Percentiles rank a stretch among this genome's conserved stretches.
Conservation (phyloP, 108 stramenopile genomes). For the Cyclotella kingstonii region DNA sequence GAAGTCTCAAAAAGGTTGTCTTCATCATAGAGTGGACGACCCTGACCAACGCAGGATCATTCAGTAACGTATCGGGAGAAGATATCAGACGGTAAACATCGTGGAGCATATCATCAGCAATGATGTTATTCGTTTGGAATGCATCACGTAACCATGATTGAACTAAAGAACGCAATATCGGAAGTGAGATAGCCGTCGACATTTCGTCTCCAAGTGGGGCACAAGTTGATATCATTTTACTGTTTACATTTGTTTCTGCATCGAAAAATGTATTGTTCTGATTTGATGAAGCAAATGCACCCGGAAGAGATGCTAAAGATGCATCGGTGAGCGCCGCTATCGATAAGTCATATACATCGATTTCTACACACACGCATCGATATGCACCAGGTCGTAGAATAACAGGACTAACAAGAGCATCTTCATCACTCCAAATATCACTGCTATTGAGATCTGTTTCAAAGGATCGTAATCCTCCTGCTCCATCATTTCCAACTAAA, state of each 20-base stretch:
- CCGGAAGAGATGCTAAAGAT: conserved; percentile 25
- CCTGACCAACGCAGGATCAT: conserved; percentile 93
- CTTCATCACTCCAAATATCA: conserved; percentile 82
- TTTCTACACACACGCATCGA: conserved; percentile 90
- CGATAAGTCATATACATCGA: conserved; percentile 90
- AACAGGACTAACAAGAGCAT: conserved; percentile 76
- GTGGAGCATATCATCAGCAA: conserved; percentile 87
- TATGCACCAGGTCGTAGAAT: conserved; percentile 86
- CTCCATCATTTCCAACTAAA: conserved; percentile 41
- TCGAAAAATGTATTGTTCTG: conserved; percentile 35
- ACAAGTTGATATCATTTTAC: conserved; percentile 26
- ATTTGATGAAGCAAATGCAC: conserved; percentile 35
- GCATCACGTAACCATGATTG: conserved; percentile 87
- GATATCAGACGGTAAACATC: conserved; percentile 92
- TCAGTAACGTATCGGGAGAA: conserved; percentile 78
- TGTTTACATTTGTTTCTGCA: conserved; percentile 26
- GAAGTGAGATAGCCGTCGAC: conserved; percentile 75
- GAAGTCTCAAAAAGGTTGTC: conserved; percentile 82
- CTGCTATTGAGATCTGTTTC: conserved; percentile 37
- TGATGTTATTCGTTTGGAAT: conserved; percentile 51
- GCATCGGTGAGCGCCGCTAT: conserved; percentile 85
- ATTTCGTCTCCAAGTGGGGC: conserved; percentile 86
- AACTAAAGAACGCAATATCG: conserved; percentile 82
- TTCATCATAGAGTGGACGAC: conserved; percentile 88
- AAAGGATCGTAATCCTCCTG: conserved; percentile 36